Conservation (phyloP, 1,284 basidiomycete genomes). For the Wolfiporia cocos region DNA sequence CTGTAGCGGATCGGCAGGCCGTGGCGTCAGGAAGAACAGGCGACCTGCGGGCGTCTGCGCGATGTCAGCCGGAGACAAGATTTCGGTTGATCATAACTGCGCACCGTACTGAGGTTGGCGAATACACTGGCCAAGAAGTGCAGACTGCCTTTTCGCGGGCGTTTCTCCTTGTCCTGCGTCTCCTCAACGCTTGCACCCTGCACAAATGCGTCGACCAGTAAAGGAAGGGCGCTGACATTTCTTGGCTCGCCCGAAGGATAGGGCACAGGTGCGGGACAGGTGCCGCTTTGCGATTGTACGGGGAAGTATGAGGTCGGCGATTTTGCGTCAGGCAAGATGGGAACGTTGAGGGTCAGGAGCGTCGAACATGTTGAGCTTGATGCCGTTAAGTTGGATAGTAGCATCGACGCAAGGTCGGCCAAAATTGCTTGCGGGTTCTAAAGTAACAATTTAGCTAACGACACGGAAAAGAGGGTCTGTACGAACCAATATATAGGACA, state of each 20-base stretch:
- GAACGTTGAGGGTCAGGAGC: slow-evolving; percentile 64
- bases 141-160: slow-evolving; percentile 67
- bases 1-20: slow-evolving; percentile 35
- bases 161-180: slow-evolving; percentile 38
- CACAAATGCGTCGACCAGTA: slow-evolving; percentile 83
- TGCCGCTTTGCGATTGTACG: slow-evolving; percentile 69
- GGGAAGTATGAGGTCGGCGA: slow-evolving; percentile 51
- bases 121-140: slow-evolving; percentile 92
- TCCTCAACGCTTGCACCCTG: slow-evolving; percentile 57
- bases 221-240: slow-evolving; percentile 61
- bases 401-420: slow-evolving; percentile 94
- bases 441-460: too few relatives aligned
- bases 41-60: slow-evolving; percentile 60
- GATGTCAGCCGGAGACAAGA: background rate
- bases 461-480: too few relatives aligned
- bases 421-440: slow-evolving; percentile 88
- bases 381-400: slow-evolving; percentile 91
- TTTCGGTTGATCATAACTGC: background rate
- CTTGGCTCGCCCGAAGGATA: slow-evolving; percentile 51
- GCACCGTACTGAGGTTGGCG: slow-evolving; percentile 80
- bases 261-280: slow-evolving; percentile 59
- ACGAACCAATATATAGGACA: slow-evolving; percentile 88
- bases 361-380: slow-evolving; percentile 65
- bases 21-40: slow-evolving; percentile 64
- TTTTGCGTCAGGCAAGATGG: slow-evolving; percentile 49